These are phyloP conservation scores for Candida smagusa DNA, from an alignment of 1,139 yeast genomes.

Conservation along the genomic window DNA sequence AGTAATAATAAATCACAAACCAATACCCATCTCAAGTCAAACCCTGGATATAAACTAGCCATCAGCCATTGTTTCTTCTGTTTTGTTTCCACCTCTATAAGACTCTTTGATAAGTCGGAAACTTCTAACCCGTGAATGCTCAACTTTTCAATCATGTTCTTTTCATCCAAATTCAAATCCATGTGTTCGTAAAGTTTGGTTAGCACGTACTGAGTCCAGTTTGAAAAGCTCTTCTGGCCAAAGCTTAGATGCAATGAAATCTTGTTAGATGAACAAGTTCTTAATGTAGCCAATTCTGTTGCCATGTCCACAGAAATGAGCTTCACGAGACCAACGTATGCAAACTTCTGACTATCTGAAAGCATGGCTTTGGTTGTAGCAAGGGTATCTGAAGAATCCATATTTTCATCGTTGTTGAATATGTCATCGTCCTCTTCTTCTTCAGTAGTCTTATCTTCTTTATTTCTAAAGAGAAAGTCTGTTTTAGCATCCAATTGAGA, in stretches of 20 bases:
- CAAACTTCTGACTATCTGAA: conserved; percentile 81
- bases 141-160: conserved; percentile 81
- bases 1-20: conserved; percentile 85
- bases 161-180: conserved; percentile 69
- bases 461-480: conserved; percentile 67
- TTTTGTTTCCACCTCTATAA: conserved; percentile 29
- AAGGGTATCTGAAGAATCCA: conserved; percentile 59
- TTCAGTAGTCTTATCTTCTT: conserved; percentile 13
- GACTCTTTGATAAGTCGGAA: conserved; percentile 61
- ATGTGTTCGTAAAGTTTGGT: conserved; percentile 77
- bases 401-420: conserved; percentile 36
- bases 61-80: conserved; percentile 9
- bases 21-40: conserved; percentile 90
- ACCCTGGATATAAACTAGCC: conserved; percentile 29
- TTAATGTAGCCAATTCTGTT: conserved; percentile 62
- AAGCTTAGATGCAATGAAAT: conserved; percentile 58
- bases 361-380: conserved; percentile 80
- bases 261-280: conserved; percentile 49
- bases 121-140: conserved; percentile 82
- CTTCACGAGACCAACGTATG: conserved; percentile 84
- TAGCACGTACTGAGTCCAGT: conserved; percentile 80
- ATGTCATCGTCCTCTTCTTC: conserved; percentile 36
- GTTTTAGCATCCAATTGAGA: conserved; percentile 75
- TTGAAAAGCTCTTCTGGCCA: conserved; percentile 78
- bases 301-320: conserved; percentile 80